A percentile compares a stretch with the other conserved stretches of the same genome.
Conservation (phyloP, 805 yeast species). For the Nakazawaea ambrosiae region DNA sequence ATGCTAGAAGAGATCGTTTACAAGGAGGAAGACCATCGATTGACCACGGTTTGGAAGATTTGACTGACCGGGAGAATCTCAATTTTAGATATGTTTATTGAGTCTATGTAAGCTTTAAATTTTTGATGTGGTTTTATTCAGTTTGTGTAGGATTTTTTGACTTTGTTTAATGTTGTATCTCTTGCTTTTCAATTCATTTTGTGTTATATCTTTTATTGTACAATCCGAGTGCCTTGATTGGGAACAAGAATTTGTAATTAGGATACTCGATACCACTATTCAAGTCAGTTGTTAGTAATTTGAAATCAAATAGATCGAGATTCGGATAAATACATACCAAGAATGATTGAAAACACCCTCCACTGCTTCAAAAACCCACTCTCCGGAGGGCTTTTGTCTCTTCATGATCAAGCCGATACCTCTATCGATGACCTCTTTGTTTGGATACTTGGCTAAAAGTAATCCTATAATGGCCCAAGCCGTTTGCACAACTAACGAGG, state of each 20-base stretch:
- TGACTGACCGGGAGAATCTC: constrained; percentile 20
- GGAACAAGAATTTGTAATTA: constrained; percentile 80
- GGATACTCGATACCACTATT: constrained; percentile 90
- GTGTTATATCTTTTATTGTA: constrained; percentile 20
- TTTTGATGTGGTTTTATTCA: too few species aligned
- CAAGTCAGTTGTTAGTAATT: constrained; percentile 5
- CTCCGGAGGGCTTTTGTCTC: constrained; percentile 70
- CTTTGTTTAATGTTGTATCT: too few species aligned
- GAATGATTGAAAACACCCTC: constrained; percentile 97
- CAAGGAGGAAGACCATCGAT: constrained; percentile 3
- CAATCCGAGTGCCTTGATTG: constrained; percentile 89
- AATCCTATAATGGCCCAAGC: constrained; percentile 89
- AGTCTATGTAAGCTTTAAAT: too few species aligned
- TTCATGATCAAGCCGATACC: constrained; percentile 61
- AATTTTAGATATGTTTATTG: constrained; percentile 15
- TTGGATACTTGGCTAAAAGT: constrained; percentile 74
- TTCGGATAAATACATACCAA: constrained; percentile 16
- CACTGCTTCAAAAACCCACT: constrained; percentile 75
- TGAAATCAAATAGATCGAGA: neutral
- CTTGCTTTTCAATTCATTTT: too few species aligned
- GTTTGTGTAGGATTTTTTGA: too few species aligned
- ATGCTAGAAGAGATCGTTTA: constrained; percentile 4
- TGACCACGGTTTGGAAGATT: constrained; percentile 10
- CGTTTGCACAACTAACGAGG: constrained; percentile 78
- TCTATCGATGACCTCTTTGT: constrained; percentile 46